A percentile compares a stretch with the other conserved stretches of the same genome.
Conservation (phyloP, 805 yeast genomes). For the Saccharomycopsis sp. region DNA sequence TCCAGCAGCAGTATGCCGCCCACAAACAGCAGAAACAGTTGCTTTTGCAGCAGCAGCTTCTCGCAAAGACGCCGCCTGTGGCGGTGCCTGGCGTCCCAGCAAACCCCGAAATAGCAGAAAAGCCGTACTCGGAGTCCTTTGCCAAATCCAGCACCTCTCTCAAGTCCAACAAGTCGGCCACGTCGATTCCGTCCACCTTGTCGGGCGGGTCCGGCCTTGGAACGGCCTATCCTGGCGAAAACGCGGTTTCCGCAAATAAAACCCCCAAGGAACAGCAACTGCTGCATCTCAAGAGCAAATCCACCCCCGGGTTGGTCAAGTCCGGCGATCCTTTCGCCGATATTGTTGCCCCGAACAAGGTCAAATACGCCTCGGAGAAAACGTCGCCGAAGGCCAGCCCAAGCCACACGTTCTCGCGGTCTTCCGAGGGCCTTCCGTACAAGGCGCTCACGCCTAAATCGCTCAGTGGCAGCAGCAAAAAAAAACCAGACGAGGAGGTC, state of each 20-base stretch:
- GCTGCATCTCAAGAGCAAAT: conserved; percentile 1
- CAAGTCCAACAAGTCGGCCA: conserved; percentile 15
- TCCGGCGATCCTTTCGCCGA: conserved; percentile 19
- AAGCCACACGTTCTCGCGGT: background rate
- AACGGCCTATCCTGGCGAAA: background rate
- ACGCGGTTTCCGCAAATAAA: background rate
- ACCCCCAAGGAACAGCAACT: background rate
- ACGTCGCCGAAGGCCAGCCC: background rate
- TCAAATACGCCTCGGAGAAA: background rate
- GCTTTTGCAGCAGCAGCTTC: conserved; percentile 6
- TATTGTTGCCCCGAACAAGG: conserved; percentile 4
- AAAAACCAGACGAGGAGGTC: conserved; percentile 3
- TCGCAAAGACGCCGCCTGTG: background rate
- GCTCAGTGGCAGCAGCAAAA: background rate
- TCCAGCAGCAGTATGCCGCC: conserved; percentile 22
- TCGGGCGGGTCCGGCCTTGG: conserved; percentile 6
- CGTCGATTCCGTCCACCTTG: conserved; percentile 8
- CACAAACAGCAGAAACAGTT: conserved; percentile 12
- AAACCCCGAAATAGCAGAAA: conserved; percentile 6
- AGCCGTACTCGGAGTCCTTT: conserved; percentile 7
- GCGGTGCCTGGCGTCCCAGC: background rate
- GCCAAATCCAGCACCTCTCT: conserved; percentile 12
- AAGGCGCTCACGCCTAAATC: background rate
- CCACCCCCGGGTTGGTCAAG: conserved; percentile 6
- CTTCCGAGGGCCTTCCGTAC: background rate